Evolutionary conservation across 169 alveolate species (phyloP).

Genomic region (Cryptosporidium muris): DNA sequence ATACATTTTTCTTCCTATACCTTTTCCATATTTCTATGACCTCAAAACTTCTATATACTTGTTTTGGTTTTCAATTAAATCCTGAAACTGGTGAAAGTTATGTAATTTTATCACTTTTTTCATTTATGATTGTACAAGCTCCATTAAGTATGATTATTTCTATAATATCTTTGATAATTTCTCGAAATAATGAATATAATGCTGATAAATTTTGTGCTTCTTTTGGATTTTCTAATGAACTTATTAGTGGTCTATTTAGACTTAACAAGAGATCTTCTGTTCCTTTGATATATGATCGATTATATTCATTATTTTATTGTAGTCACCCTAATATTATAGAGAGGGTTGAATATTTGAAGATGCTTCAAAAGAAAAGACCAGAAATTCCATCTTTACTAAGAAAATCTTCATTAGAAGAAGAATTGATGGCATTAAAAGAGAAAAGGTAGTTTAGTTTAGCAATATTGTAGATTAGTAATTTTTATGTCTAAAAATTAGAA

Average conservation of each 20-base stretch:
- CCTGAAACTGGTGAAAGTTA: slow-evolving; percentile 39
- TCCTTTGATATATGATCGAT: slow-evolving; percentile 41
- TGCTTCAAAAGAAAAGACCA: background rate
- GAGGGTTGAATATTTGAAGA: slow-evolving; percentile 19
- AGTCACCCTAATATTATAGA: slow-evolving; percentile 52
- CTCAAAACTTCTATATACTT: slow-evolving; percentile 29
- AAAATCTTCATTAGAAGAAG: background rate
- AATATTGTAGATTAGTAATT: background rate
- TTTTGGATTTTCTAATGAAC: slow-evolving; percentile 25
- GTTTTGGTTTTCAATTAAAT: slow-evolving; percentile 42
- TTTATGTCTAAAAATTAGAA: too few relatives aligned
- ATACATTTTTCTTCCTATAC: slow-evolving; percentile 17
- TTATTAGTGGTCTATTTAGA: slow-evolving; percentile 26
- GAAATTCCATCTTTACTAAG: background rate
- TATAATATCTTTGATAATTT: slow-evolving; percentile 12
- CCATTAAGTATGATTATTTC: slow-evolving; percentile 29
- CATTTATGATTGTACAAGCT: slow-evolving; percentile 15
- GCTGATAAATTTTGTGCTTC: slow-evolving; percentile 42
- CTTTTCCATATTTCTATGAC: slow-evolving; percentile 39
- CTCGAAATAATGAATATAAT: slow-evolving; percentile 33
- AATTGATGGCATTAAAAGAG: background rate
- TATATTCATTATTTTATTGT: slow-evolving; percentile 37
- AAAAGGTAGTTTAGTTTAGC: background rate
- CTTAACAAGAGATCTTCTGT: slow-evolving; percentile 27
- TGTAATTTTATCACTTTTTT: slow-evolving; percentile 17